Conservation (phyloP, 352 stramenopile genomes). For the Phytopythium vexans region DNA sequence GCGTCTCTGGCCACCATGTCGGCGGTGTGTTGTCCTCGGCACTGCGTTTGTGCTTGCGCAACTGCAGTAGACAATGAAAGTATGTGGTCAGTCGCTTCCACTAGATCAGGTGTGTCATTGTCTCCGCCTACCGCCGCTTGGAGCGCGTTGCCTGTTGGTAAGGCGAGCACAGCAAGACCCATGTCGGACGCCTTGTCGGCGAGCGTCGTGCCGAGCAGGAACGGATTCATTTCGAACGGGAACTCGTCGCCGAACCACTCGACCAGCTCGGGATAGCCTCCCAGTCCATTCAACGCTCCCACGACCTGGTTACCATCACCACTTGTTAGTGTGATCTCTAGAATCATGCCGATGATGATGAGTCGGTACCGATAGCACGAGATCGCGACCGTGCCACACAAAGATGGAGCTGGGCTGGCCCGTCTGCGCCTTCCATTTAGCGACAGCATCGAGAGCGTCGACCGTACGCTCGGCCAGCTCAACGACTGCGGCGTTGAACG, state of each 20-base stretch:
- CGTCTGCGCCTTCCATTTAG: constrained; percentile 24
- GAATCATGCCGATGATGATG: too few species aligned
- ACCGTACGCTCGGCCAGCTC: constrained; percentile 26
- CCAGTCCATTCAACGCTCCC: constrained; percentile 50
- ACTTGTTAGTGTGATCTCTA: background rate
- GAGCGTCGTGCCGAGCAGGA: constrained; percentile 50
- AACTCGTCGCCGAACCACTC: constrained; percentile 82
- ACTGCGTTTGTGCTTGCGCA: constrained; percentile 29
- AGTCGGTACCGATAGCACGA: constrained; percentile 26
- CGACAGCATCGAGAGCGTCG: constrained; percentile 33
- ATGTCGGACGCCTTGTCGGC: constrained; percentile 40
- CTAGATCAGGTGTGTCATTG: background rate
- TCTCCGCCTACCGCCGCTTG: constrained; percentile 24
- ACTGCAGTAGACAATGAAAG: too few species aligned
- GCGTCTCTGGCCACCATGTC: constrained; percentile 56
- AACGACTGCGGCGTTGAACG: constrained; percentile 28
- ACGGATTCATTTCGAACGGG: constrained; percentile 59
- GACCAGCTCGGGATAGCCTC: constrained; percentile 21
- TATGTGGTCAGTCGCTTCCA: background rate
- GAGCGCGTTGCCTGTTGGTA: constrained; percentile 16
- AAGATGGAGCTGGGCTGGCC: constrained; percentile 17
- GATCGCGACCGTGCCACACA: constrained; percentile 55
- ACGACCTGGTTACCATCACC: constrained; percentile 25
- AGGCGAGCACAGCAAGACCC: constrained; percentile 11
- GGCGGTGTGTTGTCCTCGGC: constrained; percentile 14